A percentile compares a stretch with the other conserved stretches of the same genome.
phyloP scores from a whole-genome alignment of 2,329 filamentous ascomycete species.

The Monosporascus sp. region DNA sequence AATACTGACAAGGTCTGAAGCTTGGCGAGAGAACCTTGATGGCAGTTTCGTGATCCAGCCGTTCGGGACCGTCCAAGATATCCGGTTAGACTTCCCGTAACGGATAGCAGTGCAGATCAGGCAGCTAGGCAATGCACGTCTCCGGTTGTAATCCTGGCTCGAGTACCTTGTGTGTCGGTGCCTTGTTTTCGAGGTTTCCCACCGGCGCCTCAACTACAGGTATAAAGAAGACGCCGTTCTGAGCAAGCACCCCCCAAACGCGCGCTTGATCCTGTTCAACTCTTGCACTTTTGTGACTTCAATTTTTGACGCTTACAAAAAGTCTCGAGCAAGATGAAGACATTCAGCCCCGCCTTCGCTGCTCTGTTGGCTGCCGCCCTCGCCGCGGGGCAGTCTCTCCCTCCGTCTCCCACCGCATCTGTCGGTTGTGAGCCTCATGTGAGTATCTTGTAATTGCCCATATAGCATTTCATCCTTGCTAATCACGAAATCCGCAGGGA shows the following conservation, averaged over 20 bases:
- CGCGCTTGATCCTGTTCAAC: too few relatives aligned
- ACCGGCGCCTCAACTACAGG: neutral
- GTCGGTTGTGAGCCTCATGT: slow-evolving; percentile 31
- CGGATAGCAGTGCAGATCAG: neutral
- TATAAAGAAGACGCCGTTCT: neutral
- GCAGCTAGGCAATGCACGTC: too few relatives aligned
- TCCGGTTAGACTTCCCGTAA: neutral
- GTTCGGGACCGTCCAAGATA: neutral
- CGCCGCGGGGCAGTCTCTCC: slow-evolving; percentile 7
- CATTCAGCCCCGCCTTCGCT: slow-evolving; percentile 1
- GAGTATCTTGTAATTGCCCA: neutral
- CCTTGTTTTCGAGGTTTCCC: neutral
- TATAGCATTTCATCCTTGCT: neutral
- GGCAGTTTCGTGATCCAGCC: neutral
- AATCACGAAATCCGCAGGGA: neutral
- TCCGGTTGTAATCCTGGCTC: too few relatives aligned
- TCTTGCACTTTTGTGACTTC: too few relatives aligned
- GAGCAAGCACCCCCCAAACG: neutral
- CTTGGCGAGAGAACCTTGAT: neutral
- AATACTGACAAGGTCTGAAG: neutral
- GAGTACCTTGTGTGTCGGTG: too few relatives aligned
- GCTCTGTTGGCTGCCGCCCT: slow-evolving; percentile 8
- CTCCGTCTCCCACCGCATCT: slow-evolving; percentile 19
- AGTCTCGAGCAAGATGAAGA: slow-evolving; percentile 9
- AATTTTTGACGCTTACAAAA: neutral